phyloP scores from a whole-genome alignment of 139 green algal species.

The Deuterostichococcus epilithicus region DNA sequence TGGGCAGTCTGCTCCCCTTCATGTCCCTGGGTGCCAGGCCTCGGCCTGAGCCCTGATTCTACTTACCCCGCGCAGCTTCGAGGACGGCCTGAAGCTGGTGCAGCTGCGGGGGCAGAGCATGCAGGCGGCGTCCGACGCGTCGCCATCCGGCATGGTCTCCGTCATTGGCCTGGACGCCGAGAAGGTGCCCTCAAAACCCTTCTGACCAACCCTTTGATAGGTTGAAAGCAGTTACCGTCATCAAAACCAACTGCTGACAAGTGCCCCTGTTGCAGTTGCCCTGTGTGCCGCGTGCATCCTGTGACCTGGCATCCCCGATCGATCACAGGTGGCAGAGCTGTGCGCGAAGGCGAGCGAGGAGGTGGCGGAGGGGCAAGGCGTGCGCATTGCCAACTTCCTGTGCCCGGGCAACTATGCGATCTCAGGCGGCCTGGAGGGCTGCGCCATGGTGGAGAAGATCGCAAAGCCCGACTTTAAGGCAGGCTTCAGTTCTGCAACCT shows the following conservation, averaged over 20 bases:
- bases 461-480: conserved; percentile 81
- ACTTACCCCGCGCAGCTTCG: conserved; percentile 62
- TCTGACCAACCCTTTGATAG: not conserved
- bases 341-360: conserved; percentile 80
- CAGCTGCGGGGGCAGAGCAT: conserved; percentile 95
- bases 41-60: not conserved
- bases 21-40: no score
- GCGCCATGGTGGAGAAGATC: conserved; percentile 71
- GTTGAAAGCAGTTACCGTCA: not conserved
- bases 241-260: no score
- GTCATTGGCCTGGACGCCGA: conserved; percentile 90
- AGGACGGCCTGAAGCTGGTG: conserved; percentile 92
- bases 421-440: conserved; percentile 80
- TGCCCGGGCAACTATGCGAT: conserved; percentile 98
- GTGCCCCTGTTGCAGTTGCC: not conserved
- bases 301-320: not conserved
- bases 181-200: conserved; percentile 57
- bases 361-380: conserved; percentile 59
- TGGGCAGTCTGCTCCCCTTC: no score
- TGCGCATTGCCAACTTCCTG: conserved; percentile 97
- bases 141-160: conserved; percentile 84
- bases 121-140: conserved; percentile 94
- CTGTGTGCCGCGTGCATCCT: not conserved
- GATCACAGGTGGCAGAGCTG: conserved; percentile 60
- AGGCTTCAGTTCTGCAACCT: no score